phyloP scores from a whole-genome alignment of 192 early-diverging fungal genomes.

The Gryganskiella cystojenkinii region DNA sequence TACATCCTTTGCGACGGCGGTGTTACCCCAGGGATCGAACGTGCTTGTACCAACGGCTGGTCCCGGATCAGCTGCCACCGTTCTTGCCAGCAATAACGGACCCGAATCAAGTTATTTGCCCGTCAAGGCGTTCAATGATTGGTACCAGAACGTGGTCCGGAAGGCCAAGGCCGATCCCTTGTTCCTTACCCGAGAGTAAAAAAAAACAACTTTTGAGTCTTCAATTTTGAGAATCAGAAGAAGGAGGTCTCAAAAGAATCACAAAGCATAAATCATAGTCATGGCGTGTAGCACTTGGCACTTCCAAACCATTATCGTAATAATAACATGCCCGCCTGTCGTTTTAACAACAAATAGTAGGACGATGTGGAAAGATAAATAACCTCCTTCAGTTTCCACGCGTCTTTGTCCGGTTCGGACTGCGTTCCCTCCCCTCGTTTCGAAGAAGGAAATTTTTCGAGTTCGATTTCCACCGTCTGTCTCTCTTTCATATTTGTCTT shows the following conservation, averaged over 20 bases:
- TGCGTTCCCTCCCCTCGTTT: neutral
- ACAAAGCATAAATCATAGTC: too few relatives aligned
- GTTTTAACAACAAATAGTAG: too few relatives aligned
- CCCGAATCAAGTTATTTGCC: conserved; percentile 61
- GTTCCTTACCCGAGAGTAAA: conserved; percentile 48
- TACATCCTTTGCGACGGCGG: conserved; percentile 71
- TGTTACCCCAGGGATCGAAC: conserved; percentile 62
- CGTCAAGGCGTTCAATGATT: conserved; percentile 79
- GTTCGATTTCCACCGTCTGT: neutral
- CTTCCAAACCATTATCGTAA: too few relatives aligned
- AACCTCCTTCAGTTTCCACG: too few relatives aligned
- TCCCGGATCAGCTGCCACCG: conserved; percentile 52
- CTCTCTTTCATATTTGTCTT: neutral
- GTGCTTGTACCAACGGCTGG: conserved; percentile 64
- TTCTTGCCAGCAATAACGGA: conserved; percentile 2
- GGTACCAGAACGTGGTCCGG: conserved; percentile 81
- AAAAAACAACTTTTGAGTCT: too few relatives aligned
- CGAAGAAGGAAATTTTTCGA: too few relatives aligned
- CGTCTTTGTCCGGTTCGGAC: neutral
- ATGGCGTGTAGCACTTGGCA: too few relatives aligned
- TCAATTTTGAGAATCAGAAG: too few relatives aligned
- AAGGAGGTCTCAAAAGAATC: too few relatives aligned
- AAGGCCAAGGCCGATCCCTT: conserved; percentile 80
- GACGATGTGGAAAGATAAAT: too few relatives aligned
- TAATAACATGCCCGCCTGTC: too few relatives aligned